Base-by-base conservation (phyloP, 1,139 yeast species). In the Protomyces inouyei region DNA sequence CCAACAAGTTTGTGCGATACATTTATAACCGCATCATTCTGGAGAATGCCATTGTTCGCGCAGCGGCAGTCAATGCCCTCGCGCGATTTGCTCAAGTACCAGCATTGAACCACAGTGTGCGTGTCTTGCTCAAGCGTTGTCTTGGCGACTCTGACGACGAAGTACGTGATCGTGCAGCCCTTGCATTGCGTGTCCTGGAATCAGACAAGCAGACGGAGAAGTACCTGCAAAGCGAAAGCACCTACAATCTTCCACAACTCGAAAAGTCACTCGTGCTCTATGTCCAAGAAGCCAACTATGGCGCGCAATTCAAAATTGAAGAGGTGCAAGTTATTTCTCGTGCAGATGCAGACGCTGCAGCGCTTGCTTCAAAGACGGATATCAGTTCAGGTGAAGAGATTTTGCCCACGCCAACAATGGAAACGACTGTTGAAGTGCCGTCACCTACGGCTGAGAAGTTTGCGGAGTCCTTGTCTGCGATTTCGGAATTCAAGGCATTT, bases 111-210 rank as follows among this genome's bases (percentile, higher is more conserved):
- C 80, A 82, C 69, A 87, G 92, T 67, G 86, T 93, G 72, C 82
- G 82, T 70, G 87, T 88, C 68, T 81, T 93, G 70, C 82, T 93
- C 71, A 81, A 82, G 66, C 86, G 98, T 77, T 91, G 96, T 71
- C 82, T 88, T 71, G 88, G 85, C 70, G 99, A 93, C 76, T 83
- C 81, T 56, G 97, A 93, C 74, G 98, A 93, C 76, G 99, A 93
- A 77, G 98, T 95, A 48, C 89, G 99, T 79, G 99, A 93, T 75
- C 86, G 99, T 74, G 97, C 98, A 8, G 90, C 96, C 1, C 80
- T 93, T 69, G 86, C 96, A 3, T 80, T 92, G 73, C 82, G 84
- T 69, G 83, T 92, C 68, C 82, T 90, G 67, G 80, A 79, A 52
- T 75, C 78, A 65, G 78, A 81, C 51, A 78, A 80, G 61, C 82